phyloP scores from a whole-genome alignment of 2,329 filamentous ascomycete species.

The Microdochium trichocladiopsis region DNA sequence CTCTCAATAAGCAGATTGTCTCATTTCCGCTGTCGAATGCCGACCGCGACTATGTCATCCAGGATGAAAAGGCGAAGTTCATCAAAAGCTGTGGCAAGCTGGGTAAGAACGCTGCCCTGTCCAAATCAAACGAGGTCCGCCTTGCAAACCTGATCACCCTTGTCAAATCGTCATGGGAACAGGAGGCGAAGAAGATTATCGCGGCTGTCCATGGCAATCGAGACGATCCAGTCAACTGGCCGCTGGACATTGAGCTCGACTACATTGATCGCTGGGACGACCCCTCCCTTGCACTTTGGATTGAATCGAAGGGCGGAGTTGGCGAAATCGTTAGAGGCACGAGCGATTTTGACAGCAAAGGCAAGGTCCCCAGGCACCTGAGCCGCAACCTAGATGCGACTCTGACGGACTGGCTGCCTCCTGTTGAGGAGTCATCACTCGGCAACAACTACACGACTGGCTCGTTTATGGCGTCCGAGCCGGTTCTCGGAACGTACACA shows the following conservation, averaged over 20 bases:
- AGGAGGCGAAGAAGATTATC: not conserved
- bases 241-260: not conserved
- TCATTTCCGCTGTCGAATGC: conserved; percentile 18
- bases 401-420: not conserved
- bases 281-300: not conserved
- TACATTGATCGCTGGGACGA: not conserved
- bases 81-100: conserved; percentile 4
- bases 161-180: not conserved
- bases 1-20: conserved; percentile 17
- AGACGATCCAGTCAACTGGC: not conserved
- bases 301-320: not conserved
- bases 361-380: not conserved
- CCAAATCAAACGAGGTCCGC: not conserved
- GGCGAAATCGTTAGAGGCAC: not conserved
- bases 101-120: not conserved
- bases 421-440: not conserved
- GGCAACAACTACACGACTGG: not conserved
- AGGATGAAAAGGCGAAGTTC: conserved; percentile 16
- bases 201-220: not conserved
- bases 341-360: not conserved
- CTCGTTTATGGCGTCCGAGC: not conserved
- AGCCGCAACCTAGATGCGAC: not conserved
- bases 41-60: conserved; percentile 16
- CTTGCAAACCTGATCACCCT: not conserved
- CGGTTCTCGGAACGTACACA: not conserved